A percentile compares a stretch with the other conserved stretches of the same genome.
Conservation (phyloP, 2,329 filamentous ascomycete genomes). For the Fusarium humuli region DNA sequence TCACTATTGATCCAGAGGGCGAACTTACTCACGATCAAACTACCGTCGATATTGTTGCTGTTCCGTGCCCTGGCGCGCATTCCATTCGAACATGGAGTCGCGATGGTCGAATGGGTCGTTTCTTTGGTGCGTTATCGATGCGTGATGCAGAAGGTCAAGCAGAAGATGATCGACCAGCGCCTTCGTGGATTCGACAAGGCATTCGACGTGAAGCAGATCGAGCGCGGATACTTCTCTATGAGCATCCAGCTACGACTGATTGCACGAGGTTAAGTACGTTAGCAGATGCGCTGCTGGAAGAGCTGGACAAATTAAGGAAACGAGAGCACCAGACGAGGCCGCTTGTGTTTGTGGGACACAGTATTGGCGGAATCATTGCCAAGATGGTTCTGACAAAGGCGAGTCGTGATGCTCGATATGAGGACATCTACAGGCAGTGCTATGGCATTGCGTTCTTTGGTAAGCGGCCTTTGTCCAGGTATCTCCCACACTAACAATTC, state of each 20-base stretch:
- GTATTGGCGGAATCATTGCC: slow-evolving; percentile 69
- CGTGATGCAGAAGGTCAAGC: slow-evolving; percentile 50
- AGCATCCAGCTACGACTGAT: slow-evolving; percentile 58
- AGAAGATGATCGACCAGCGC: slow-evolving; percentile 43
- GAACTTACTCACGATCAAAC: slow-evolving; percentile 62
- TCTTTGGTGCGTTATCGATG: slow-evolving; percentile 58
- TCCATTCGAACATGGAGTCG: slow-evolving; percentile 65
- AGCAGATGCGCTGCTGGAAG: slow-evolving; percentile 60
- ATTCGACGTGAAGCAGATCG: slow-evolving; percentile 60
- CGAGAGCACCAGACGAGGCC: slow-evolving; percentile 58
- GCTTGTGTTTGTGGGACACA: slow-evolving; percentile 70
- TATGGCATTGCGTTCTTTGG: slow-evolving; percentile 72
- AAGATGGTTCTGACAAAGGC: slow-evolving; percentile 67
- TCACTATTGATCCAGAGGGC: slow-evolving; percentile 52
- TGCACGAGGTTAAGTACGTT: slow-evolving; percentile 56
- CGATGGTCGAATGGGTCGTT: slow-evolving; percentile 61
- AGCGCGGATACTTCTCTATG: slow-evolving; percentile 64
- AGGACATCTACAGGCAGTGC: slow-evolving; percentile 64
- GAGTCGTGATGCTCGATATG: slow-evolving; percentile 52
- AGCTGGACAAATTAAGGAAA: slow-evolving; percentile 53
- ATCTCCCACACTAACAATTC: background rate
- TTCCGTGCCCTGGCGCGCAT: slow-evolving; percentile 66
- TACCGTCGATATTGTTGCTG: slow-evolving; percentile 64
- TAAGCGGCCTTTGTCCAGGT: slow-evolving; percentile 47
- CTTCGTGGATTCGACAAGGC: slow-evolving; percentile 66